Evolutionary conservation across 2,329 filamentous ascomycete species (phyloP).

Genomic region (Clonostachys chloroleuca): DNA sequence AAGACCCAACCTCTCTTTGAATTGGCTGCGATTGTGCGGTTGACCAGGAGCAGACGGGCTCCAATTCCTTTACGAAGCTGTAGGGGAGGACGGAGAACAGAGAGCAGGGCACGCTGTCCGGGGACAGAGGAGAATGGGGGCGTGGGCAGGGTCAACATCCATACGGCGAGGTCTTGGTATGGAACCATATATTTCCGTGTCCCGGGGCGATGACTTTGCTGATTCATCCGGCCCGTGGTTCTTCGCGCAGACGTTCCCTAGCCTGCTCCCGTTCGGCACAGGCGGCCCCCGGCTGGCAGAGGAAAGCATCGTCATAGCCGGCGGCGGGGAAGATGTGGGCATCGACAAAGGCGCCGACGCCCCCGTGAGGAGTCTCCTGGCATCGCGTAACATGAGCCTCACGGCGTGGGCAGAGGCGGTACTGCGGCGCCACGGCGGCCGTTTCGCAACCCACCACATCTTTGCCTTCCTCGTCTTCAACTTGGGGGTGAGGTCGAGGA

Average conservation of each 20-base stretch:
- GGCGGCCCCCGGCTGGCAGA: slow-evolving; percentile 3
- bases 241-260: slow-evolving; percentile 10
- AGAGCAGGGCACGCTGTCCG: too few relatives aligned
- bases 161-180: neutral
- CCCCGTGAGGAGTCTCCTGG: neutral
- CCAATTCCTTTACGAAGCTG: too few relatives aligned
- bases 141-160: neutral
- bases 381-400: neutral
- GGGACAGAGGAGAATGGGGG: too few relatives aligned
- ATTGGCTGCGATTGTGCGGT: too few relatives aligned
- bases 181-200: slow-evolving; percentile 5
- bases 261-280: slow-evolving; percentile 4
- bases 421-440: neutral
- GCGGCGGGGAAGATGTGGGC: too few relatives aligned
- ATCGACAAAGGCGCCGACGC: too few relatives aligned
- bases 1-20: too few relatives aligned
- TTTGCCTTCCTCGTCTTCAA: neutral
- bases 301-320: neutral
- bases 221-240: slow-evolving; percentile 5
- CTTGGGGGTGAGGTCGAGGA: neutral
- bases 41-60: too few relatives aligned
- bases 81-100: too few relatives aligned
- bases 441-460: too few relatives aligned
- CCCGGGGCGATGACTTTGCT: slow-evolving; percentile 5
- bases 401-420: neutral